These are phyloP conservation scores for Macadamia integrifolia DNA, from an alignment of 164 flowering plant species.

Conservation along the genomic window DNA sequence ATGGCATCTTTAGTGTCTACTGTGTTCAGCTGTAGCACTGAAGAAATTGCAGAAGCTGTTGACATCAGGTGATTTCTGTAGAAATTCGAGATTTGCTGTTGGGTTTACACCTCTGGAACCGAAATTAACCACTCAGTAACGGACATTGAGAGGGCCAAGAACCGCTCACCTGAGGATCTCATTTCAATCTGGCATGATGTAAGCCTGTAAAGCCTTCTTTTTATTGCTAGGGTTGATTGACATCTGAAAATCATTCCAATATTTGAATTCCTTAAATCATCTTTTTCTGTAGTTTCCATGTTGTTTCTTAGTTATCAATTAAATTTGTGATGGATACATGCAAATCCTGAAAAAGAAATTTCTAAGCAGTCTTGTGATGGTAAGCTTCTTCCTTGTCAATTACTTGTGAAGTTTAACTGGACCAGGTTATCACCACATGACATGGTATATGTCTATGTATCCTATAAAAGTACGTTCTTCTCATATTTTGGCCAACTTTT, in stretches of 20 bases:
- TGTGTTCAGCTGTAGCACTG: constrained; percentile 8
- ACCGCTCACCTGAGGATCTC: constrained; percentile 54
- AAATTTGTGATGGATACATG: too few species aligned
- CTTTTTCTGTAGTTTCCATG: neutral
- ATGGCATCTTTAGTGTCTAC: constrained; percentile 10
- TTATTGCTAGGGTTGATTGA: neutral
- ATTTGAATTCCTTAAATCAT: neutral
- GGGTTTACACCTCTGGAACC: constrained; percentile 76
- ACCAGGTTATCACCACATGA: too few species aligned
- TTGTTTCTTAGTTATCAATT: neutral
- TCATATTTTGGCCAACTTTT: too few species aligned
- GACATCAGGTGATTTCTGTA: constrained; percentile 35
- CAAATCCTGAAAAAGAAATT: too few species aligned
- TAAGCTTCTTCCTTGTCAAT: too few species aligned
- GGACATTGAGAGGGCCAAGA: constrained; percentile 61
- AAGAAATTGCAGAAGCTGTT: constrained; percentile 14
- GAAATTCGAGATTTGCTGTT: constrained; percentile 60
- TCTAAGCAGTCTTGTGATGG: too few species aligned
- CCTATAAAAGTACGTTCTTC: too few species aligned
- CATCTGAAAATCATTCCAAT: neutral
- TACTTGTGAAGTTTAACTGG: too few species aligned
- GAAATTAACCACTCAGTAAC: constrained; percentile 71
- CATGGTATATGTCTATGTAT: too few species aligned
- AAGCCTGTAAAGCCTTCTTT: constrained; percentile 13
- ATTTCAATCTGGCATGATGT: constrained; percentile 83